A percentile compares a stretch with the other conserved stretches of the same genome.
phyloP scores from a whole-genome alignment of 768 basidiomycete genomes.

The Calocybe indica region DNA sequence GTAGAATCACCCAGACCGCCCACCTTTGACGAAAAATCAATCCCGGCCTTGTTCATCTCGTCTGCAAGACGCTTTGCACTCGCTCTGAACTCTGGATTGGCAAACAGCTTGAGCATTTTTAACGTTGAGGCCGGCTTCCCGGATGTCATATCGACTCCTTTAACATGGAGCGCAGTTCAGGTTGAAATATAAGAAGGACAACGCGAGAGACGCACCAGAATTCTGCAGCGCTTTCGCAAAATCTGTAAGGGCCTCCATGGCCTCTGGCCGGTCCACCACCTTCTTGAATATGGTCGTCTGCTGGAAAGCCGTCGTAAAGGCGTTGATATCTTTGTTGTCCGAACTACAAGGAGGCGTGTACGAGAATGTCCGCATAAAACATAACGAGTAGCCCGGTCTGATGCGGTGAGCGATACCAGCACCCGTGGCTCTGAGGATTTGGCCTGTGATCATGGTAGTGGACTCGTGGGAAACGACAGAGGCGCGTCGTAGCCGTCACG shows the following conservation, averaged over 20 bases:
- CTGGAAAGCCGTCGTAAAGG: slow-evolving; percentile 35
- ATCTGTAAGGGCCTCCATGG: slow-evolving; percentile 39
- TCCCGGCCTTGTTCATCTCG: slow-evolving; percentile 51
- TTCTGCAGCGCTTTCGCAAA: slow-evolving; percentile 40
- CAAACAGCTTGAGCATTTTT: slow-evolving; percentile 49
- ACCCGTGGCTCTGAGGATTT: slow-evolving; percentile 11
- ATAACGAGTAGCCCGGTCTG: slow-evolving; percentile 6
- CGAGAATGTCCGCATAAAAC: slow-evolving; percentile 3
- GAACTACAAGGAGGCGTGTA: neutral
- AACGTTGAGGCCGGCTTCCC: slow-evolving; percentile 41
- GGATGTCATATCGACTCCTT: slow-evolving; percentile 43
- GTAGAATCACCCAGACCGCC: slow-evolving; percentile 5
- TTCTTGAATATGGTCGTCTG: slow-evolving; percentile 41
- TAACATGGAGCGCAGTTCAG: neutral
- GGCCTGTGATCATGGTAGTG: slow-evolving; percentile 9
- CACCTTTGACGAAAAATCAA: slow-evolving; percentile 55
- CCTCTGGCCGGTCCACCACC: slow-evolving; percentile 43
- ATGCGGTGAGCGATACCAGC: slow-evolving; percentile 9
- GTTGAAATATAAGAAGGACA: too few species aligned
- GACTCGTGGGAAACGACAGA: slow-evolving; percentile 3
- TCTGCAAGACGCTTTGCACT: slow-evolving; percentile 38
- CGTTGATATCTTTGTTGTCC: slow-evolving; percentile 6
- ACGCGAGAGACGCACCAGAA: slow-evolving; percentile 29
- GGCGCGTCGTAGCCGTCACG: slow-evolving; percentile 14
- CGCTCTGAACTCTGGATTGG: slow-evolving; percentile 46